Evolutionary conservation across 1,284 basidiomycete genomes (phyloP).

Genomic region (Phenoliferia sp.): DNA sequence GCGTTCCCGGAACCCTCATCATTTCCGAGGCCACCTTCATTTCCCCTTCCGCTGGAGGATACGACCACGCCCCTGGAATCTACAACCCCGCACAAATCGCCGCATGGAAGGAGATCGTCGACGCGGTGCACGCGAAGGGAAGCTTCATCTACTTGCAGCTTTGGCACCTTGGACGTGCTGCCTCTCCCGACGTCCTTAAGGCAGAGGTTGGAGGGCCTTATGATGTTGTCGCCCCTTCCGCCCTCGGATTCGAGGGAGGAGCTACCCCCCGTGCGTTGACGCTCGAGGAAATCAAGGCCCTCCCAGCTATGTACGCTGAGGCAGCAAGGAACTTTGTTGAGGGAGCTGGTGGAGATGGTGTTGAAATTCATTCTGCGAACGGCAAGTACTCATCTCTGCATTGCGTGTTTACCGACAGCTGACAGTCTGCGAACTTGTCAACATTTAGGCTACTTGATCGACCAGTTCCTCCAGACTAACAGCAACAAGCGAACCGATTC

Average conservation of each 20-base stretch:
- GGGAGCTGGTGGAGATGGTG: constrained; percentile 60
- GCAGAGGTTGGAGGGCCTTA: constrained; percentile 25
- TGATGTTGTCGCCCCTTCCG: constrained; percentile 42
- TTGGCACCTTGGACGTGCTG: constrained; percentile 50
- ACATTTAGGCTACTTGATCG: constrained; percentile 46
- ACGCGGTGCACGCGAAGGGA: constrained; percentile 23
- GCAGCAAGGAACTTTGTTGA: constrained; percentile 52
- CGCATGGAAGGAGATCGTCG: constrained; percentile 49
- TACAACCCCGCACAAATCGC: constrained; percentile 49
- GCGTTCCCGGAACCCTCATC: constrained; percentile 48
- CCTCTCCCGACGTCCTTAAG: constrained; percentile 37
- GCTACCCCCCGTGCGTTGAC: constrained; percentile 31
- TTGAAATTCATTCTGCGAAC: constrained; percentile 45
- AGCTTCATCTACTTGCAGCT: constrained; percentile 42
- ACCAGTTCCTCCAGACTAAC: constrained; percentile 55
- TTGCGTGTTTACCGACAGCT: neutral
- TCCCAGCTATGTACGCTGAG: constrained; percentile 49
- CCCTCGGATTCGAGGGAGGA: constrained; percentile 39
- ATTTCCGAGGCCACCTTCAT: constrained; percentile 52
- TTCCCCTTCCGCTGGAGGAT: constrained; percentile 37
- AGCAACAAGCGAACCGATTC: constrained; percentile 50
- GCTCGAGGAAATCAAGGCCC: constrained; percentile 38
- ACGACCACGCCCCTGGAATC: constrained; percentile 46
- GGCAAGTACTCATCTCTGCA: too few relatives aligned
- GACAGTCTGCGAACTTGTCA: neutral